phyloP scores from a whole-genome alignment of 2,329 filamentous ascomycete species.

The Thermothelomyces thermophilus region DNA sequence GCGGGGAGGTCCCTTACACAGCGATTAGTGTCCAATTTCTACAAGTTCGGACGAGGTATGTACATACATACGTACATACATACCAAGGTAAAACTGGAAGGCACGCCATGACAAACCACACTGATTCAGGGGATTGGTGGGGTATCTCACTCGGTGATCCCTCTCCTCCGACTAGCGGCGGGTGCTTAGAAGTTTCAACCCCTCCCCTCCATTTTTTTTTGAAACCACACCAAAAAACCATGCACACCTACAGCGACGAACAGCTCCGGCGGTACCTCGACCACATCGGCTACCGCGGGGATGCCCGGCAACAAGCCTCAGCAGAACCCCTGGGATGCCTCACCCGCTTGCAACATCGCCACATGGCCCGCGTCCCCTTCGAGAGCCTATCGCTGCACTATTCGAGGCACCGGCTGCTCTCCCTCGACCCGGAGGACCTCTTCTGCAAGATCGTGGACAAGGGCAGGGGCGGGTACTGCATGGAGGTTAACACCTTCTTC shows the following conservation, averaged over 20 bases:
- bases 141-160: too few relatives aligned
- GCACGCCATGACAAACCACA: too few relatives aligned
- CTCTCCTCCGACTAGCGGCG: too few relatives aligned
- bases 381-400: conserved; percentile 51
- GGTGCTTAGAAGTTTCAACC: too few relatives aligned
- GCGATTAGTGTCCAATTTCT: too few relatives aligned
- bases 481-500: conserved; percentile 42
- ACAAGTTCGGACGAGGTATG: too few relatives aligned
- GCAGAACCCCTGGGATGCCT: conserved; percentile 20
- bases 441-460: conserved; percentile 34
- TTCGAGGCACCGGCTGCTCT: conserved; percentile 24
- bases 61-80: too few relatives aligned
- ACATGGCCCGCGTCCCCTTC: conserved; percentile 47
- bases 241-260: conserved; percentile 1
- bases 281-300: neutral
- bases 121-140: too few relatives aligned
- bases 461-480: conserved; percentile 47
- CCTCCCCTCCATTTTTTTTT: too few relatives aligned
- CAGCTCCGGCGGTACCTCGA: conserved; percentile 2
- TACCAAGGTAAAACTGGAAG: too few relatives aligned
- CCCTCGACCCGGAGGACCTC: conserved; percentile 28
- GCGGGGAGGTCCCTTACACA: too few relatives aligned
- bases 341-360: conserved; percentile 31
- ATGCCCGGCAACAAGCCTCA: neutral
- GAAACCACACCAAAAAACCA: too few relatives aligned